Percentiles rank a stretch among this genome's conserved stretches.
phyloP scores from a whole-genome alignment of 2,329 filamentous ascomycete genomes.

The Nothophaeocryptopus gaeumannii region DNA sequence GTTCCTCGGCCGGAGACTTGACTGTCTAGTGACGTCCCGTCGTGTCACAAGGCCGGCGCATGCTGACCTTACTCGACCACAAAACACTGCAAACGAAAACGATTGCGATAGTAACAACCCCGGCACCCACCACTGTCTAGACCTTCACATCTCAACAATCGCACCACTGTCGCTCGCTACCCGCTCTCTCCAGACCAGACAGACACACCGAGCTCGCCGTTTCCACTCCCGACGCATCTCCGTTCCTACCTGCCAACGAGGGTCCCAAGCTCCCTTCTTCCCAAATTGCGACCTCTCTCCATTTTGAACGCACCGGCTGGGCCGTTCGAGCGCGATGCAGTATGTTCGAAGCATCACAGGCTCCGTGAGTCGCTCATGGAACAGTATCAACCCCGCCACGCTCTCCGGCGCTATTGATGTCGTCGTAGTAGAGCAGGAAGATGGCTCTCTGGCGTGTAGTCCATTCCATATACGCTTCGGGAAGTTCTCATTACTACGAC shows the following conservation, averaged over 20 bases:
- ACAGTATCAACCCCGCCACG: conserved; percentile 97
- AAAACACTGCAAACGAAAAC: no score
- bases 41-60: no score
- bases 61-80: no score
- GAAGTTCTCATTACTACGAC: conserved; percentile 92
- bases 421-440: conserved; percentile 94
- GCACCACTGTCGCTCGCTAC: background rate
- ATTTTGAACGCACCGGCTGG: background rate
- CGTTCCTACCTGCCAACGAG: no score
- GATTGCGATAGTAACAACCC: no score
- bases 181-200: background rate
- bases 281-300: background rate
- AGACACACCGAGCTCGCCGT: no score
- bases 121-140: no score
- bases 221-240: no score
- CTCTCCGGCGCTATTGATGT: conserved; percentile 98
- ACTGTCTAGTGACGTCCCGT: no score
- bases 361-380: conserved; percentile 97
- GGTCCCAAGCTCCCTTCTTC: no score
- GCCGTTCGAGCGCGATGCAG: conserved; percentile 64
- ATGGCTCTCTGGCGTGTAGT: conserved; percentile 83
- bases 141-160: background rate
- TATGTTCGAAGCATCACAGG: conserved; percentile 95
- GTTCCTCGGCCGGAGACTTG: no score
- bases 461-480: conserved; percentile 98